Conservation (phyloP, 169 alveolate genomes). For the Eimeria sp. region DNA sequence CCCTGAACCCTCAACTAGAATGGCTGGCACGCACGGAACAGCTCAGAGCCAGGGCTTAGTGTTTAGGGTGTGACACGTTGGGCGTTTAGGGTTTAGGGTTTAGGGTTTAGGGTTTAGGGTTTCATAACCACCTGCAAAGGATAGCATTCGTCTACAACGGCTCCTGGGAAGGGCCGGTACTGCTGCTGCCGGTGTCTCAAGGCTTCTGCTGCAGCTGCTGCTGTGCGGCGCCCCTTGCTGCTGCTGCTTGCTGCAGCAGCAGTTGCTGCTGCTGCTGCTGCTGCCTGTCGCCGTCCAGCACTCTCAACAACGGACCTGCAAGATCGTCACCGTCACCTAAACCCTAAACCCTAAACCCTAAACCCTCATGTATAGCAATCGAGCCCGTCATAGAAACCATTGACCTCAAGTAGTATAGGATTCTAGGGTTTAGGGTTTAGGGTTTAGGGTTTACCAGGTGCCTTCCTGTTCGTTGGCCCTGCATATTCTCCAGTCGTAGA, state of each 20-base stretch:
- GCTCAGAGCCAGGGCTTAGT: neutral
- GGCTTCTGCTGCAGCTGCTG: conserved; percentile 41
- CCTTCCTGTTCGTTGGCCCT: conserved; percentile 88
- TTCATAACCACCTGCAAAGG: neutral
- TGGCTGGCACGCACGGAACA: neutral
- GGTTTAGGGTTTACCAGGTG: conserved; percentile 81
- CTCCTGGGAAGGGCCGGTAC: neutral
- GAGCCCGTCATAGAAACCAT: too few relatives aligned
- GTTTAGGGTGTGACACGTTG: neutral
- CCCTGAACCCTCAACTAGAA: neutral
- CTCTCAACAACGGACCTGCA: conserved; percentile 58
- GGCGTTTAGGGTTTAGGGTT: neutral
- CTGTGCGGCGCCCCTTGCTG: conserved; percentile 38
- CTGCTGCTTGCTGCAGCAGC: conserved; percentile 2
- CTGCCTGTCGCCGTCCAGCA: conserved; percentile 49
- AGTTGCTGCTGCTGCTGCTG: conserved; percentile 25
- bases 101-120: conserved; percentile 33
- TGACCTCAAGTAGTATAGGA: neutral
- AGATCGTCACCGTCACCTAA: neutral
- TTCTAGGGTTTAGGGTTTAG: neutral
- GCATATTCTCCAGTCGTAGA: conserved; percentile 94
- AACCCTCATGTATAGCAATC: neutral
- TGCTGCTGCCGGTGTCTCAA: conserved; percentile 56
- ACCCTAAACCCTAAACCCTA: conserved; percentile 28
- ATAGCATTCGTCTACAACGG: conserved; percentile 35